Base-by-base conservation (phyloP, 768 basidiomycete species). In the Suillus subaureus region DNA sequence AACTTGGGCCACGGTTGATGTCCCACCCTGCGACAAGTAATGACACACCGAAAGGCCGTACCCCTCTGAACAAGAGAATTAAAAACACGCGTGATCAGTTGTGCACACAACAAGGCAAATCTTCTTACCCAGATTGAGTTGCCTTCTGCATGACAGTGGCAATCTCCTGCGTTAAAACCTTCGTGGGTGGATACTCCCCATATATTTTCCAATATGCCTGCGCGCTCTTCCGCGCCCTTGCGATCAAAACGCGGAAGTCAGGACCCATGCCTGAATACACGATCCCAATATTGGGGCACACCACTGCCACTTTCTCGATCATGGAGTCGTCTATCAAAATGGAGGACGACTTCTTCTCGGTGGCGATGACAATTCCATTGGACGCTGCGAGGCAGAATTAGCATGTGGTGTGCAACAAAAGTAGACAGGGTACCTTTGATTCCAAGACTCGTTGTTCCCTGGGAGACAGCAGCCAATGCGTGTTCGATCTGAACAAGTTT, bases 211-310 rank as follows among this genome's bases (percentile, higher is more conserved):
- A 99, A 79, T 99, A 99, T 26, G 96, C 90, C 77, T 99, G 97
- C 12, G 97, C 97, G 73, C 93, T 96, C 83, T 99, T 99, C 61
- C 97, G 87, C 13, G 97, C 97, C 75, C 93, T 94, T 58, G 93
- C 85, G 55, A 99, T 90, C 66, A 99, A 85, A 28, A 99, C 87
- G 51, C 97, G 89, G 79, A 97, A 99, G 79, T 99, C 97, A 57
- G 97, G 97, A 1, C 97, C 96, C 97, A 99, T 99, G 42, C 97
- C 97, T 40, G 96, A 97, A 82, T 99, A 99, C 56, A 99, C 97
- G 70, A 99, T 94, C 61, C 97, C 97, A 72, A 99, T 99, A 79
- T 99, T 99, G 42, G 97, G 97, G 78, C 97, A 99, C 69, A 99
- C 90, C 61, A 97, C 86, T 1, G 96, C 94, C 67, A 97, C 95